Conservation (phyloP, 805 yeast genomes). For the Metschnikowia matae region DNA sequence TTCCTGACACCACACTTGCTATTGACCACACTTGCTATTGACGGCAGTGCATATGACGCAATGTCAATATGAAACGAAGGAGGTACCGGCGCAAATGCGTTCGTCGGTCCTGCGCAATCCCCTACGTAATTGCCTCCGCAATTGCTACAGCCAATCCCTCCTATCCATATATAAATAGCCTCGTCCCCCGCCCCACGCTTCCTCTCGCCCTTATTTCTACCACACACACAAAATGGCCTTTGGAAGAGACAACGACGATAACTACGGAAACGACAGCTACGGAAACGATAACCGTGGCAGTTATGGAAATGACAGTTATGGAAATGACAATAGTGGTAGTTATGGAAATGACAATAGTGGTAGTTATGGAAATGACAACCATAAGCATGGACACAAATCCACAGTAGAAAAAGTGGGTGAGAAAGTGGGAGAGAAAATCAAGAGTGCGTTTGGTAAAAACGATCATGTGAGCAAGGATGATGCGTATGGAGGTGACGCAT, state of each 20-base stretch:
- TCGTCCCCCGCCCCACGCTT: too few relatives aligned
- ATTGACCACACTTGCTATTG: not conserved
- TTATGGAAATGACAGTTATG: constrained; percentile 2
- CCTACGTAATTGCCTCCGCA: too few relatives aligned
- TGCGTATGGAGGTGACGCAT: constrained; percentile 25
- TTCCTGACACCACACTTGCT: not conserved
- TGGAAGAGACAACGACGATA: constrained; percentile 16
- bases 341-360: constrained; percentile 5
- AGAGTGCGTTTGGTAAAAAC: constrained; percentile 10
- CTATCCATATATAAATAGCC: not conserved
- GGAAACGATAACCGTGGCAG: not conserved
- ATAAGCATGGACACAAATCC: constrained; percentile 8
- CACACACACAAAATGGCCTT: constrained; percentile 6
- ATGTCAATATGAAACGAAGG: not conserved
- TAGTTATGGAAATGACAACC: constrained; percentile 15
- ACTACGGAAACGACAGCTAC: constrained; percentile 10
- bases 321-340: not conserved
- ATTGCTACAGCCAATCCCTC: not conserved
- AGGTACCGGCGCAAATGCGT: not conserved
- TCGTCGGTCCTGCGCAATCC: not conserved
- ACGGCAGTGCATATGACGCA: constrained; percentile 1
- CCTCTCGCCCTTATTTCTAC: not conserved
- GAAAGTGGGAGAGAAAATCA: constrained; percentile 14
- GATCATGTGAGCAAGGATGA: constrained; percentile 10
- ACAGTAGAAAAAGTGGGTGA: constrained; percentile 9